These are phyloP conservation scores for Cicer arietinum DNA, from an alignment of 306 rosid species.

Conservation along the genomic window DNA sequence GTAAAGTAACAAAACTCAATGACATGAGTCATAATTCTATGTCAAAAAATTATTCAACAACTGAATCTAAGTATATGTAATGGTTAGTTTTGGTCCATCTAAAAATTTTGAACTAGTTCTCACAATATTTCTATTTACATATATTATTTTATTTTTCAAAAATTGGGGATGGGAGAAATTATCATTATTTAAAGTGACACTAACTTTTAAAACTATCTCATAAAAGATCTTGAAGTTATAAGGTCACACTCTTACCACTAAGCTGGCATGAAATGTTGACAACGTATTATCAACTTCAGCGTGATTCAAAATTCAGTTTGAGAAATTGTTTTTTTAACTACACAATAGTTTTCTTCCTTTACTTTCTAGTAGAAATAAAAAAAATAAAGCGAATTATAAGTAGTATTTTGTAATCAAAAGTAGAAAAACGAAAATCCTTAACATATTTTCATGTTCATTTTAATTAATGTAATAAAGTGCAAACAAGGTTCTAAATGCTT, in stretches of 20 bases:
- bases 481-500: neutral
- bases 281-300: no score
- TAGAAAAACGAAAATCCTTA: neutral
- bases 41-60: constrained; percentile 9
- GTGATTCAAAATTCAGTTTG: neutral
- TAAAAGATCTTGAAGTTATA: no score
- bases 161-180: no score
- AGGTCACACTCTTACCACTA: no score
- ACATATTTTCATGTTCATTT: neutral
- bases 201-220: no score
- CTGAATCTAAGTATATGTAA: neutral
- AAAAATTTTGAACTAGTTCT: no score
- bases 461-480: neutral
- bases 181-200: no score
- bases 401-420: neutral
- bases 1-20: constrained; percentile 50
- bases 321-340: neutral
- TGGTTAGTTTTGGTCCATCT: neutral
- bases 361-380: no score
- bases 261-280: no score
- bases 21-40: constrained; percentile 2
- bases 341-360: neutral
- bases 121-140: no score
- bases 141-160: no score
- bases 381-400: no score